Evolutionary conservation across 116 monocot genomes (phyloP), one percentile per base, ranked within the genome.

Genomic region (Zostera marina): DNA sequence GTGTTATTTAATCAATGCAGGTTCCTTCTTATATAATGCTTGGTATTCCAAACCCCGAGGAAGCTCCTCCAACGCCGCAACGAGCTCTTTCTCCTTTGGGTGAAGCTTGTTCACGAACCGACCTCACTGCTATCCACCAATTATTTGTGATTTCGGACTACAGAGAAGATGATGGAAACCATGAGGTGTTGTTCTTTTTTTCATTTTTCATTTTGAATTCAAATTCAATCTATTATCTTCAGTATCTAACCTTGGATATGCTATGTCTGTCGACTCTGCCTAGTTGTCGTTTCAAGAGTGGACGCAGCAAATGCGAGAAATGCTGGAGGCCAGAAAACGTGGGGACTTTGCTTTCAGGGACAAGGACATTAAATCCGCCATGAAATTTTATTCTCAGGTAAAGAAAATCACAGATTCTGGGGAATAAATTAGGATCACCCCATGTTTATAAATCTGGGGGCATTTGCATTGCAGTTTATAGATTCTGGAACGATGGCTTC

Each of bases 301-400:
- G 93, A 88, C 93, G 16, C 88, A 93, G 53, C 88, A 93, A 66
- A 88, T 88, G 93, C 79, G 88, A 44, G 93, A 93, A 26, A 88
- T 81, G 81, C 52, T 88, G 44, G 93, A 93, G 2, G 88, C 84
- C 17, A 79, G 93, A 63, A 93, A 81, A 56, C 63, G 81, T 8
- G 93, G 93, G 9, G 93, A 93, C 59, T 84, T 84, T 64, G 93
- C 88, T 8, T 93, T 93, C 59, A 79, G 81, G 38, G 88, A 93
- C 22, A 84, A 79, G 71, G 84, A 88, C 67, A 75, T 93, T 47
- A 93, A 81, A 64, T 71, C 79, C n/a, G 84, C 93, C n/a, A 88
- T 93, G 24, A 88, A 93, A 2, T 93, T 84, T 58, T 93, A 93
- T 59, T 60, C 88, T 74, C 93, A 93, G 88, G 93, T 92, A 73